These are phyloP conservation scores for Penicillium samsonianum DNA, from an alignment of 495 filamentous ascomycete genomes.

Conservation along the genomic window DNA sequence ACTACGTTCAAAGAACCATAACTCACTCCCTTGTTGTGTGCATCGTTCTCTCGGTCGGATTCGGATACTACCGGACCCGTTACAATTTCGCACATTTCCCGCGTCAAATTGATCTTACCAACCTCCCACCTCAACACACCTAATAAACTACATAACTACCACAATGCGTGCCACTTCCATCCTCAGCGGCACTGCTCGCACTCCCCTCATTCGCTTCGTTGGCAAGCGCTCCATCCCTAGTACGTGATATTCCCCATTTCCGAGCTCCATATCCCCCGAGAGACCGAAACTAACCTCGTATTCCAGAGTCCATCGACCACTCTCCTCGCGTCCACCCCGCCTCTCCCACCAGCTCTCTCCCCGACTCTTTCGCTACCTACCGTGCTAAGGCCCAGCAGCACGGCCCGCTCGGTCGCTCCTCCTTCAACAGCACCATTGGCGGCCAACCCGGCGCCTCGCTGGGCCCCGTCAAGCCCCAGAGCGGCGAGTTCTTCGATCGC, in stretches of 20 bases:
- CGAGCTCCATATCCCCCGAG: constrained; percentile 1
- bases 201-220: constrained; percentile 86
- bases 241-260: constrained; percentile 47
- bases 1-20: not conserved
- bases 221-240: constrained; percentile 82
- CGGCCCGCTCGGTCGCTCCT: constrained; percentile 67
- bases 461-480: constrained; percentile 66
- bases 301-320: constrained; percentile 69
- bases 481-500: constrained; percentile 85
- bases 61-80: constrained; percentile 38
- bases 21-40: constrained; percentile 5
- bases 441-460: constrained; percentile 64
- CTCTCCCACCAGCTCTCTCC: constrained; percentile 60
- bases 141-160: constrained; percentile 13
- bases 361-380: constrained; percentile 85
- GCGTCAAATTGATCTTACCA: constrained; percentile 23
- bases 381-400: constrained; percentile 91
- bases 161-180: constrained; percentile 66
- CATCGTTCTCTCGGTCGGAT: constrained; percentile 26
- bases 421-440: constrained; percentile 60
- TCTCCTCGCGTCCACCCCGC: constrained; percentile 62
- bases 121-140: constrained; percentile 19
- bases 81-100: constrained; percentile 32
- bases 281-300: constrained; percentile 16
- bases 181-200: constrained; percentile 69